These are phyloP conservation scores for Musa itinerans DNA, from an alignment of 176 grass and related monocot genomes.

Conservation along the genomic window DNA sequence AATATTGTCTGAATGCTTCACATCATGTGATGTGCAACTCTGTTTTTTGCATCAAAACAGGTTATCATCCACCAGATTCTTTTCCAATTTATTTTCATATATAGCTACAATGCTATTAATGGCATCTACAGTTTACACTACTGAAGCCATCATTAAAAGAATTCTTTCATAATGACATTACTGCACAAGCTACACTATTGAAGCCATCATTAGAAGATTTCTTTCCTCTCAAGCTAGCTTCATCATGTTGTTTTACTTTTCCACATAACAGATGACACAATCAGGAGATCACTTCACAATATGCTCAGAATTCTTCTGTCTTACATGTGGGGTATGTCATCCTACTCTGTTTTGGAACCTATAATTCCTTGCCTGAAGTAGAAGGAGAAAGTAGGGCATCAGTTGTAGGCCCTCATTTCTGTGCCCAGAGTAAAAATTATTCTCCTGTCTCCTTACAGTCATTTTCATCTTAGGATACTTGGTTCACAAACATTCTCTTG, in stretches of 20 bases:
- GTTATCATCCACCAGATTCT: no score
- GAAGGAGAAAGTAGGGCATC: not conserved
- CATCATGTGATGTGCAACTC: no score
- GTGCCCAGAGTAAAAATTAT: not conserved
- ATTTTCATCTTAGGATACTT: constrained; percentile 9
- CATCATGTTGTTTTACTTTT: not conserved
- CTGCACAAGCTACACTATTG: not conserved
- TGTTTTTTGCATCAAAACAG: no score
- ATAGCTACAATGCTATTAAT: no score
- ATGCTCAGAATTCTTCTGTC: not conserved
- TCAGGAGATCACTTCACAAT: not conserved
- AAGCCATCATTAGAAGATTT: not conserved
- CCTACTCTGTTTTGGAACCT: not conserved
- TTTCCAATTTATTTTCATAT: no score
- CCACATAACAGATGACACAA: not conserved
- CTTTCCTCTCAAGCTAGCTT: not conserved
- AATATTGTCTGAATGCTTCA: no score
- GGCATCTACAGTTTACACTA: no score
- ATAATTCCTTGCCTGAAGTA: not conserved
- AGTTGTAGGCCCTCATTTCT: not conserved
- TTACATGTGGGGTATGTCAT: not conserved
- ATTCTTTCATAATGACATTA: not conserved
- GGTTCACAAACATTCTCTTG: not conserved
- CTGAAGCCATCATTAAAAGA: not conserved
- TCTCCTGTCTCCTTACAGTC: not conserved